These are phyloP conservation scores for Xylaria sp. DNA, from an alignment of 2,329 filamentous ascomycete species.

Conservation along the genomic window DNA sequence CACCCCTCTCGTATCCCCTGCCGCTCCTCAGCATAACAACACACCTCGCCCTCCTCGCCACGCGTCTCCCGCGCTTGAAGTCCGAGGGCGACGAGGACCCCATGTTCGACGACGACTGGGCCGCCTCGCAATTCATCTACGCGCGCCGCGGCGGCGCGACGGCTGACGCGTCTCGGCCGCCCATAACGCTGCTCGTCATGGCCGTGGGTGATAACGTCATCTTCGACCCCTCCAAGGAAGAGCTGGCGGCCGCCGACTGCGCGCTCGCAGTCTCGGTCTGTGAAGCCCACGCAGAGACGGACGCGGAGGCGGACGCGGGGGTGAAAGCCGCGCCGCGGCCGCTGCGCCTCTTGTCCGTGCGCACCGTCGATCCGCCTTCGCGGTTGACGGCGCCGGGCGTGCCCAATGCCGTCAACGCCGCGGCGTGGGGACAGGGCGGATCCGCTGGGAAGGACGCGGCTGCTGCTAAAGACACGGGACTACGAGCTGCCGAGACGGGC, in stretches of 20 bases:
- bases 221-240: constrained; percentile 90
- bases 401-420: constrained; percentile 66
- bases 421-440: constrained; percentile 49
- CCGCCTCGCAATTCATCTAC: constrained; percentile 79
- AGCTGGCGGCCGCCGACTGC: constrained; percentile 89
- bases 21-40: constrained; percentile 91
- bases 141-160: constrained; percentile 49
- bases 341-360: constrained; percentile 69
- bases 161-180: constrained; percentile 61
- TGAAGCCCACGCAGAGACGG: constrained; percentile 41
- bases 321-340: constrained; percentile 42
- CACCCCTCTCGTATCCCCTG: constrained; percentile 88
- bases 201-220: constrained; percentile 86
- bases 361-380: constrained; percentile 77
- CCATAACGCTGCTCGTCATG: constrained; percentile 89
- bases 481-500: constrained; percentile 57
- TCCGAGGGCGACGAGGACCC: constrained; percentile 95
- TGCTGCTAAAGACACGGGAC: constrained; percentile 48
- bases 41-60: constrained; percentile 88
- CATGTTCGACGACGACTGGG: constrained; percentile 98
- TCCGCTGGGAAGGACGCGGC: constrained; percentile 18
- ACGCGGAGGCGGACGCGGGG: constrained; percentile 38
- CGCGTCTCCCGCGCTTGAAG: constrained; percentile 81
- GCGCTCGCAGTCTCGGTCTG: constrained; percentile 85
- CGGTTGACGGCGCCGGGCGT: constrained; percentile 74